These are phyloP conservation scores for Geotrichum histeridarum DNA, from an alignment of 1,139 yeast genomes.

Conservation along the genomic window DNA sequence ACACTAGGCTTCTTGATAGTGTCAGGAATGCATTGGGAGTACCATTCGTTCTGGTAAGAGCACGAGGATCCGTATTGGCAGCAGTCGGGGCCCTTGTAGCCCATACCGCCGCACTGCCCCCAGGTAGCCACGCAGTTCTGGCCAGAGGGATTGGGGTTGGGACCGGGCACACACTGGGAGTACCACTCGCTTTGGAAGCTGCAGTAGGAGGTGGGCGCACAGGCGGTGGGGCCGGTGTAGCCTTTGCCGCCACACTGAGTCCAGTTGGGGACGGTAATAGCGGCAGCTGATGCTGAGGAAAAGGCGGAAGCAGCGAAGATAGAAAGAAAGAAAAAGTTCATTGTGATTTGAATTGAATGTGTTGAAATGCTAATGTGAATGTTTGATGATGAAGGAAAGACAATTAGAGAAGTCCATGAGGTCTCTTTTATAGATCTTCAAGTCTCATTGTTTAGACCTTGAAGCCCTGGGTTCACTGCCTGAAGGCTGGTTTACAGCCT, in stretches of 20 bases:
- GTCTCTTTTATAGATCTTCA: too few relatives aligned
- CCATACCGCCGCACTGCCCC: conserved; percentile 16
- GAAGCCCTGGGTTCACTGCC: too few relatives aligned
- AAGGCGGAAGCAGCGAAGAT: too few relatives aligned
- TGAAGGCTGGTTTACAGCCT: too few relatives aligned
- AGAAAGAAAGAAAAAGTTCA: too few relatives aligned
- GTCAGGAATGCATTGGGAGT: conserved; percentile 8
- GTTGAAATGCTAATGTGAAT: too few relatives aligned
- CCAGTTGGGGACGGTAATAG: not conserved
- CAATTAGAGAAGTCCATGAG: too few relatives aligned
- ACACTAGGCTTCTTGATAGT: not conserved
- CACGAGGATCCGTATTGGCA: conserved; percentile 12
- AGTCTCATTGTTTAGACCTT: too few relatives aligned
- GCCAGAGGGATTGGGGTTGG: not conserved
- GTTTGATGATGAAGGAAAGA: too few relatives aligned
- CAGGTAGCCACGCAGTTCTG: not conserved
- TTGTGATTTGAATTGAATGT: too few relatives aligned
- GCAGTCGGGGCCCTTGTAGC: conserved; percentile 13
- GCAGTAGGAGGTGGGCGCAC: conserved; percentile 16
- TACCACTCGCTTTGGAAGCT: conserved; percentile 13
- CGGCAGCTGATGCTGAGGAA: not conserved
- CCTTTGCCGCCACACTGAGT: conserved; percentile 18
- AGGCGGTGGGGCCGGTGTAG: conserved; percentile 18
- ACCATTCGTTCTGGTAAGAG: conserved; percentile 3
- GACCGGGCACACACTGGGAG: conserved; percentile 18